These are phyloP conservation scores for Fragosphaeria purpurea DNA, from an alignment of 2,329 filamentous ascomycete genomes.

Conservation along the genomic window DNA sequence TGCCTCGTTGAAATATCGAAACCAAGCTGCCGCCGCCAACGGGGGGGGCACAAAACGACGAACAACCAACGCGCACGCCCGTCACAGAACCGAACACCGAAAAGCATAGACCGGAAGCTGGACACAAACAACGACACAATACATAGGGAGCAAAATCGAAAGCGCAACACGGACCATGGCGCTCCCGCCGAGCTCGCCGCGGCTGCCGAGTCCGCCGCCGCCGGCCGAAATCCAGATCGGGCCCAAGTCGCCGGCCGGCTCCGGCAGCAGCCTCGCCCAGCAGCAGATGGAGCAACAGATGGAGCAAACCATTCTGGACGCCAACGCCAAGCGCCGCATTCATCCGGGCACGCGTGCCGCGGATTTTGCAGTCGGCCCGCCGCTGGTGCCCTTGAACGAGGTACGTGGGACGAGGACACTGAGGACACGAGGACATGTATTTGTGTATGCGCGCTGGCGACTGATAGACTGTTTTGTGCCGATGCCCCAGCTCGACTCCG, in stretches of 20 bases:
- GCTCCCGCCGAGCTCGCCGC: slow-evolving; percentile 69
- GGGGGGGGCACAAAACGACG: too few relatives aligned
- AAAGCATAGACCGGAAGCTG: neutral
- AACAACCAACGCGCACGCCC: too few relatives aligned
- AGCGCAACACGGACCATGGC: slow-evolving; percentile 24
- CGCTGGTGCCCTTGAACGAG: slow-evolving; percentile 74
- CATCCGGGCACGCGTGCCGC: slow-evolving; percentile 84
- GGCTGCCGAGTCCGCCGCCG: slow-evolving; percentile 88
- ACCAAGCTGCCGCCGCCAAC: too few relatives aligned
- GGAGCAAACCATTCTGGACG: slow-evolving; percentile 55
- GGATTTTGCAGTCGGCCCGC: slow-evolving; percentile 88
- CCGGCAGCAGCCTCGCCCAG: slow-evolving; percentile 30
- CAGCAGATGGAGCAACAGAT: slow-evolving; percentile 48
- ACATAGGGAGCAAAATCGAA: neutral
- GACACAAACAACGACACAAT: neutral
- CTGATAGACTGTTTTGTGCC: too few relatives aligned
- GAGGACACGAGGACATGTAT: too few relatives aligned
- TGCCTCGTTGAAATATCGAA: too few relatives aligned
- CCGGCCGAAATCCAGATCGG: slow-evolving; percentile 89
- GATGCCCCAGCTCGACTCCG: slow-evolving; percentile 69
- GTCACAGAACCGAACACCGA: too few relatives aligned
- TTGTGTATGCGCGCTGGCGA: too few relatives aligned
- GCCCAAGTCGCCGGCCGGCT: slow-evolving; percentile 18
- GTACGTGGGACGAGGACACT: slow-evolving; percentile 35
- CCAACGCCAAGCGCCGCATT: slow-evolving; percentile 72